A percentile compares a stretch with the other conserved stretches of the same genome.
phyloP scores from a whole-genome alignment of 495 filamentous ascomycete species.

The Lepraria neglecta region DNA sequence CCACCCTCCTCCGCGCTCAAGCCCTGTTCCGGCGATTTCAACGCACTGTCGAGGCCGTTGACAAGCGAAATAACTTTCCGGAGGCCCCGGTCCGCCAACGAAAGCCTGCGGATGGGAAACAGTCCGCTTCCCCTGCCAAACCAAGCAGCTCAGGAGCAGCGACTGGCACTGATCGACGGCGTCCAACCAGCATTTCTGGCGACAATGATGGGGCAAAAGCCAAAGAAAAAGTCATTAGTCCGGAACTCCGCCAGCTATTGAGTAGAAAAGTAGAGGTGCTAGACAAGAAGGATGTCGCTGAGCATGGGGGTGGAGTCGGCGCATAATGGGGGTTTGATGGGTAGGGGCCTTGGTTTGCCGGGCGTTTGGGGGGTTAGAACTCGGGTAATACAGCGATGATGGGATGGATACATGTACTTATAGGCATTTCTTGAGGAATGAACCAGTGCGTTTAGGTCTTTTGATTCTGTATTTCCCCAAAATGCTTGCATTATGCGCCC shows the following conservation, averaged over 20 bases:
- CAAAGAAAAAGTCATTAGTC: slow-evolving; percentile 65
- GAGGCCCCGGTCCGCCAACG: slow-evolving; percentile 52
- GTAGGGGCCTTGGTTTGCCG: neutral
- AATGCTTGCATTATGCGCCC: neutral
- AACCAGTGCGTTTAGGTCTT: neutral
- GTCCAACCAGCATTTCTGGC: slow-evolving; percentile 4
- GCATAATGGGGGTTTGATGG: slow-evolving; percentile 5
- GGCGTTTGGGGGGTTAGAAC: neutral
- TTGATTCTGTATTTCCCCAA: neutral
- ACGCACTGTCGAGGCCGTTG: slow-evolving; percentile 76
- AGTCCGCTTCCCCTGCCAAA: slow-evolving; percentile 25
- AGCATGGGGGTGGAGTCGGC: slow-evolving; percentile 36
- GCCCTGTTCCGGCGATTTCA: slow-evolving; percentile 82
- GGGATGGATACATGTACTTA: neutral
- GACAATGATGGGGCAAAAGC: slow-evolving; percentile 18
- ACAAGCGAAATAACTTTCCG: slow-evolving; percentile 80
- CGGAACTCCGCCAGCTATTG: slow-evolving; percentile 70
- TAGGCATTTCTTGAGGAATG: neutral
- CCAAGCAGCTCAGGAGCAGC: slow-evolving; percentile 27
- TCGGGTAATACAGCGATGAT: neutral
- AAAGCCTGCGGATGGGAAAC: slow-evolving; percentile 29
- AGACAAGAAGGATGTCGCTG: slow-evolving; percentile 47
- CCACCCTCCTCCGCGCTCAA: slow-evolving; percentile 80
- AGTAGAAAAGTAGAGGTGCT: slow-evolving; percentile 63
- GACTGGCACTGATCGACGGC: slow-evolving; percentile 16